phyloP scores from a whole-genome alignment of 108 stramenopile genomes.

The Epithemia pelagica region DNA sequence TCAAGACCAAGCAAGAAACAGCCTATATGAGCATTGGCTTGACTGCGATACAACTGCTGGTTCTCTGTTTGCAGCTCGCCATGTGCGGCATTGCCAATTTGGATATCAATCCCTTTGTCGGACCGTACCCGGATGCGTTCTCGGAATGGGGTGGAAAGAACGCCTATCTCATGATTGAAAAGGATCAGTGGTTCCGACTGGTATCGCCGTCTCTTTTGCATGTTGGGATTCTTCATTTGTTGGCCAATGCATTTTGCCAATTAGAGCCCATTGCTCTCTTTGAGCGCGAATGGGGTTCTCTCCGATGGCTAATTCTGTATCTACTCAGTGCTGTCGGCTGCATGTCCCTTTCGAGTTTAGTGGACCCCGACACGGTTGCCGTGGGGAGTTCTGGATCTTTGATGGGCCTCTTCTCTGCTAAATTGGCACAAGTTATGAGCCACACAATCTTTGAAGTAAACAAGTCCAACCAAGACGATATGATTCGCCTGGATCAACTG shows the following conservation, averaged over 20 bases:
- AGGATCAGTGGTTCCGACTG: conserved; percentile 64
- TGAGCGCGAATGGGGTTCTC: conserved; percentile 79
- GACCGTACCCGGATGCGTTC: conserved; percentile 75
- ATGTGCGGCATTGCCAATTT: conserved; percentile 59
- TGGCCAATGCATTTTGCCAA: conserved; percentile 68
- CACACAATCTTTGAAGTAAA: conserved; percentile 45
- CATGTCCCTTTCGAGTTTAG: conserved; percentile 42
- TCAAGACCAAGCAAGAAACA: conserved; percentile 23
- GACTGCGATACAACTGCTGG: conserved; percentile 26
- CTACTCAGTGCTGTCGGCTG: conserved; percentile 53
- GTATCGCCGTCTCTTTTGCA: conserved; percentile 77
- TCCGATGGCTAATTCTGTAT: conserved; percentile 66
- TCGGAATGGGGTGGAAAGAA: conserved; percentile 88
- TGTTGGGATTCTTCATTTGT: conserved; percentile 74
- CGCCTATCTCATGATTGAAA: conserved; percentile 66
- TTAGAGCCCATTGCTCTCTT: conserved; percentile 69
- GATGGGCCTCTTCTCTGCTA: conserved; percentile 83
- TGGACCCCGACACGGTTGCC: conserved; percentile 66
- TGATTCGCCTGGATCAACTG: conserved; percentile 64
- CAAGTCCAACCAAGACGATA: conserved; percentile 39
- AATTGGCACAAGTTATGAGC: conserved; percentile 63
- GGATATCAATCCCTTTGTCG: conserved; percentile 76
- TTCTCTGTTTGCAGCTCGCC: conserved; percentile 29
- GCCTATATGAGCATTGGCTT: conserved; percentile 30
- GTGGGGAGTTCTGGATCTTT: conserved; percentile 79